Percentiles rank a stretch among this genome's conserved stretches.
These are phyloP conservation scores for Rubus idaeus DNA, from an alignment of 306 rosid genomes.

Conservation along the genomic window DNA sequence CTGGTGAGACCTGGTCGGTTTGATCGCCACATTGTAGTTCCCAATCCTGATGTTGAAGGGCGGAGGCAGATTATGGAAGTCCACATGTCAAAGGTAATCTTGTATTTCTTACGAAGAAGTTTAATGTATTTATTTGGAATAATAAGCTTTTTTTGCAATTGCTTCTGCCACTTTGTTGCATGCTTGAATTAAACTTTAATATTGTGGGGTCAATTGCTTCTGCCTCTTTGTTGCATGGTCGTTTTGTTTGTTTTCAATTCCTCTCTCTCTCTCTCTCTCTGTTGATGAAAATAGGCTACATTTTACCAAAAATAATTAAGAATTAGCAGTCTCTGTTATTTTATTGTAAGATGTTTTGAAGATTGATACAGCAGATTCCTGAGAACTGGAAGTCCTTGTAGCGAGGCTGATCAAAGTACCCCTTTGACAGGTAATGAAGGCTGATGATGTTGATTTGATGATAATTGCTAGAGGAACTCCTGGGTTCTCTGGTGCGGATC, in stretches of 20 bases:
- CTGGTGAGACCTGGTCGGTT: conserved; percentile 95
- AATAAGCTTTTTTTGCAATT: conserved; percentile 14
- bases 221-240: too few species aligned
- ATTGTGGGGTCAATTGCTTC: neutral
- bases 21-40: conserved; percentile 86
- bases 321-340: too few species aligned
- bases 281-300: too few species aligned
- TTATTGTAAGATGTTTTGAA: neutral
- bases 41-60: conserved; percentile 97
- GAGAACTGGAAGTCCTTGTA: neutral
- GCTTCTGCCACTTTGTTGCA: neutral
- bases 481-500: conserved; percentile 91
- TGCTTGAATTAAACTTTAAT: neutral
- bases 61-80: conserved; percentile 88
- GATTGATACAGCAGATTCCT: neutral
- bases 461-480: conserved; percentile 85
- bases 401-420: conserved; percentile 4
- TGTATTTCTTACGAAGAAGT: neutral
- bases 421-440: conserved; percentile 62
- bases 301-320: too few species aligned
- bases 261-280: too few species aligned
- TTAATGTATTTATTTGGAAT: neutral
- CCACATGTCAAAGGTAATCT: conserved; percentile 83
- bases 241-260: too few species aligned
- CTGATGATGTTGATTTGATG: conserved; percentile 77